These are phyloP conservation scores for Metroxylon sagu DNA, from an alignment of 176 grass and related monocot species.

Conservation along the genomic window DNA sequence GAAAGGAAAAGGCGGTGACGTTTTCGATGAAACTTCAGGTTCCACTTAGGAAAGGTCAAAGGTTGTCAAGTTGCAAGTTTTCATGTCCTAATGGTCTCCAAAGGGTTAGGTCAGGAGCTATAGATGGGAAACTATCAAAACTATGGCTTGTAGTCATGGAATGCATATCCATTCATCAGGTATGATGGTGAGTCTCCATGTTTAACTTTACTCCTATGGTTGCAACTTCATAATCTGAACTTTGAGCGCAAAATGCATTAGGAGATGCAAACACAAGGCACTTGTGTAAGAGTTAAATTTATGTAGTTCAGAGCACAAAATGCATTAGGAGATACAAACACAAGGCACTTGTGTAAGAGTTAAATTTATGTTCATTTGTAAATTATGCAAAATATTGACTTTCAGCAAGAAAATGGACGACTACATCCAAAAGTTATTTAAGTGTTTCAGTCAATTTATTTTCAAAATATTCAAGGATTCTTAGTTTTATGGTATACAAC, in stretches of 20 bases:
- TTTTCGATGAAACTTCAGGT: constrained; percentile 7
- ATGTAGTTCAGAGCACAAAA: background rate
- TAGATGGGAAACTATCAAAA: background rate
- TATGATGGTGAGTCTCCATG: constrained; percentile 12
- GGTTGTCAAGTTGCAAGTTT: background rate
- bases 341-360: no score
- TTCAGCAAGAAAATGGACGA: no score
- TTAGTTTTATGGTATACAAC: no score
- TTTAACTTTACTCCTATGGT: background rate
- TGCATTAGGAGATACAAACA: no score
- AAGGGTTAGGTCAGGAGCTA: background rate
- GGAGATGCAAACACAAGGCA: no score
- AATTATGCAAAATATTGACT: no score
- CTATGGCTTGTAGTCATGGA: background rate
- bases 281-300: no score
- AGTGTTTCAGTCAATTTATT: no score
- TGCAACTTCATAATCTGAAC: background rate
- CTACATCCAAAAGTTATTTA: no score
- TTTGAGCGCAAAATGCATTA: background rate
- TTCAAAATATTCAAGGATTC: no score
- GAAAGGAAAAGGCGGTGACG: background rate
- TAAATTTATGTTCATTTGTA: no score
- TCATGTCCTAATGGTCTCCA: background rate
- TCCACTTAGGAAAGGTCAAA: background rate
- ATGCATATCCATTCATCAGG: constrained; percentile 2